Conservation (phyloP, 2,329 filamentous ascomycete species). For the Talaromyces sp. region DNA sequence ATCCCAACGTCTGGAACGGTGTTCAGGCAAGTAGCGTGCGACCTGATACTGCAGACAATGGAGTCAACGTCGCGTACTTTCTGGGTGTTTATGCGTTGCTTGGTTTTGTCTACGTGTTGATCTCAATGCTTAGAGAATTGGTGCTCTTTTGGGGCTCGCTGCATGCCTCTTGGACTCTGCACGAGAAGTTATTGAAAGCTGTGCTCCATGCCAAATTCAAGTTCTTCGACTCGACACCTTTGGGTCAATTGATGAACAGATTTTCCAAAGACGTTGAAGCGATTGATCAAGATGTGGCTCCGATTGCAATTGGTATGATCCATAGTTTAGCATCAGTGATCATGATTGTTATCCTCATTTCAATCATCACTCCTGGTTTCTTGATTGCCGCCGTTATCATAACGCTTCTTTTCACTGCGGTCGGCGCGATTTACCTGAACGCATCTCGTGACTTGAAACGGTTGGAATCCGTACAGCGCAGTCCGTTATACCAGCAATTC, state of each 20-base stretch:
- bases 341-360: conserved; percentile 84
- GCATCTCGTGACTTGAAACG: conserved; percentile 95
- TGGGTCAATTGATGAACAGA: conserved; percentile 95
- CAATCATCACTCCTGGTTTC: conserved; percentile 84
- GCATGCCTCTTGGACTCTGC: conserved; percentile 79
- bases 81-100: conserved; percentile 77
- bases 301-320: conserved; percentile 74
- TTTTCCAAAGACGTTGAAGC: conserved; percentile 97
- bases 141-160: conserved; percentile 92
- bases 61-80: conserved; percentile 81
- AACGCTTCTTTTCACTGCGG: conserved; percentile 71
- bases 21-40: conserved; percentile 29
- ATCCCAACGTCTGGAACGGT: conserved; percentile 29
- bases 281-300: conserved; percentile 92
- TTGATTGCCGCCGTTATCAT: conserved; percentile 84
- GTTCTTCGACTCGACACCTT: conserved; percentile 94
- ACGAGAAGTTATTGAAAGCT: conserved; percentile 70
- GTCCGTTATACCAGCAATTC: conserved; percentile 95
- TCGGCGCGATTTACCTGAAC: conserved; percentile 83
- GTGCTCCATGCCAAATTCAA: conserved; percentile 90
- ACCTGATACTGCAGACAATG: conserved; percentile 25
- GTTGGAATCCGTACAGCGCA: conserved; percentile 88
- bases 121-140: conserved; percentile 77
- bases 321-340: conserved; percentile 66
- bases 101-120: conserved; percentile 70